These are phyloP conservation scores for Rhizopogon vinicolor DNA, from an alignment of 768 basidiomycete genomes.

Conservation along the genomic window DNA sequence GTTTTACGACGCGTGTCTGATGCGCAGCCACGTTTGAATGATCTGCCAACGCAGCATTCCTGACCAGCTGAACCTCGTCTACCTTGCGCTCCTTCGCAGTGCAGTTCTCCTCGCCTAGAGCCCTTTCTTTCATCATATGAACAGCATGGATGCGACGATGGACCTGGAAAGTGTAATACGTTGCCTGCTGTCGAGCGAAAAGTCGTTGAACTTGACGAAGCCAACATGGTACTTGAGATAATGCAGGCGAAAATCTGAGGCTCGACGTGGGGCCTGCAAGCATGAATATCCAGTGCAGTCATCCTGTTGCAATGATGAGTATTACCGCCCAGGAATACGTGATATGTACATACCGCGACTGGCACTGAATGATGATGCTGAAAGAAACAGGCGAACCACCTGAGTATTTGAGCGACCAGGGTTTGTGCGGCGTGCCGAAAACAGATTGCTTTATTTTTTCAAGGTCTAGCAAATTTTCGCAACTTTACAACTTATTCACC, in stretches of 20 bases:
- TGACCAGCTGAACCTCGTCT: background rate
- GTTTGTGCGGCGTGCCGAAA: background rate
- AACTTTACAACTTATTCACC: background rate
- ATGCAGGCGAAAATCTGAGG: slow-evolving; percentile 42
- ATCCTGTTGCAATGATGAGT: slow-evolving; percentile 41
- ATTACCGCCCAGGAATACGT: slow-evolving; percentile 2
- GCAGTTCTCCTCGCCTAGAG: background rate
- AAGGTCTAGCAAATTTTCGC: background rate
- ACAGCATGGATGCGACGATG: slow-evolving; percentile 5
- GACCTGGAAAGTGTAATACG: background rate
- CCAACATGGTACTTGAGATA: slow-evolving; percentile 27
- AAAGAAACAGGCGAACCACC: background rate
- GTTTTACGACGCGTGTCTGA: background rate
- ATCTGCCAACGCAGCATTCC: background rate
- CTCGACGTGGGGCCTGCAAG: slow-evolving; percentile 79
- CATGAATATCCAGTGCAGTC: slow-evolving; percentile 72
- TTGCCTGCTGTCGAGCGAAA: slow-evolving; percentile 8
- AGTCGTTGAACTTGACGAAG: slow-evolving; percentile 10
- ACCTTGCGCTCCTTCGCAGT: background rate
- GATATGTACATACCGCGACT: slow-evolving; percentile 40
- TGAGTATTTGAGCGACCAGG: background rate
- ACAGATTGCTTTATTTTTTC: slow-evolving; percentile 1
- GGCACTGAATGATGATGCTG: slow-evolving; percentile 21
- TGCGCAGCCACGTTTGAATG: background rate
- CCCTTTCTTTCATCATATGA: background rate